A percentile compares a stretch with the other conserved stretches of the same genome.
These are phyloP conservation scores for Aspergillus tubingensis DNA, from an alignment of 2,329 filamentous ascomycete genomes.

Conservation along the genomic window DNA sequence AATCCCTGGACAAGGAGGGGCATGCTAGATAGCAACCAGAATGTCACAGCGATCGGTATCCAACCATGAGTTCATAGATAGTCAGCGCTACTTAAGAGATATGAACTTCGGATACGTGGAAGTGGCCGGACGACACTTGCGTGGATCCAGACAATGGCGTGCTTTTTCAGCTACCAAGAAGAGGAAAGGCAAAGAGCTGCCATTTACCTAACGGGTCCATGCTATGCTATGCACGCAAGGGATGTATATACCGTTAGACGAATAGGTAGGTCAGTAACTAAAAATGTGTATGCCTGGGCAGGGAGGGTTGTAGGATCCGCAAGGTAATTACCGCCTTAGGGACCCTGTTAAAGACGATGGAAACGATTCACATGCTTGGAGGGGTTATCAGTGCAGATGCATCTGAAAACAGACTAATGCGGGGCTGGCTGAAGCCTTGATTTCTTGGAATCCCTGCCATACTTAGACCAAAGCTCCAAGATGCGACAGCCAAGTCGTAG, in stretches of 20 bases:
- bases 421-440: background rate
- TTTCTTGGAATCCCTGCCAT: background rate
- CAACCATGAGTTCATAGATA: constrained; percentile 38
- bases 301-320: background rate
- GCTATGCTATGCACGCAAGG: constrained; percentile 2
- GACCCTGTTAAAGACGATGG: background rate
- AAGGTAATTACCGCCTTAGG: background rate
- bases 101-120: constrained; percentile 54
- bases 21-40: constrained; percentile 51
- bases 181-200: background rate
- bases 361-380: background rate
- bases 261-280: background rate
- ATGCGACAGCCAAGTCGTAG: background rate
- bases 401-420: background rate
- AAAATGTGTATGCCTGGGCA: background rate
- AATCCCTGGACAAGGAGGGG: constrained; percentile 44
- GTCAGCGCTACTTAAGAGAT: constrained; percentile 48
- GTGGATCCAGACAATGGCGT: constrained; percentile 31
- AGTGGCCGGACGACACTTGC: constrained; percentile 30
- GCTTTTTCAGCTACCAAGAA: background rate
- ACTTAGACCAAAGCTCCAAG: background rate
- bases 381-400: background rate
- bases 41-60: constrained; percentile 48
- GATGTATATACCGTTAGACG: background rate
- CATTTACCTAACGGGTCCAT: background rate